Percentiles rank a stretch among this genome's conserved stretches.
Conservation (phyloP, 352 stramenopile species). For the Globisporangium perplexum region DNA sequence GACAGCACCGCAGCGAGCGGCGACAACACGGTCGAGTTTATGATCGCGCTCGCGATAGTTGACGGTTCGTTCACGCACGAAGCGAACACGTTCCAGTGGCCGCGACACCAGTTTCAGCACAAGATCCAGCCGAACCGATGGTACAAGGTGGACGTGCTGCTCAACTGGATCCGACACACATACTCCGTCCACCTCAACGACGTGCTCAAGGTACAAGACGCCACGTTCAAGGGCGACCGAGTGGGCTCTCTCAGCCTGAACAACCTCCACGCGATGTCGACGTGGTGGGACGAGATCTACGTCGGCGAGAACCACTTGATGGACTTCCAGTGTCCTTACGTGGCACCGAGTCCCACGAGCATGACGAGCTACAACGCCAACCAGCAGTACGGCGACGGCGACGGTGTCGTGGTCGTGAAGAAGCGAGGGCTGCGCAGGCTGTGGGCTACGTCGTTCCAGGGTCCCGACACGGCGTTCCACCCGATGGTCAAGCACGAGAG, state of each 20-base stretch:
- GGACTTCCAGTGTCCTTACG: constrained; percentile 83
- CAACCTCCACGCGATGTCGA: constrained; percentile 73
- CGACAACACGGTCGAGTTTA: constrained; percentile 36
- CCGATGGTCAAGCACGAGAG: constrained; percentile 83
- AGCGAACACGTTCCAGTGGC: constrained; percentile 61
- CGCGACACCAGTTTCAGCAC: constrained; percentile 34
- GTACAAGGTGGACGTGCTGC: constrained; percentile 94
- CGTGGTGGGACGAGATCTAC: constrained; percentile 96
- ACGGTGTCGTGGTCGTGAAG: constrained; percentile 28
- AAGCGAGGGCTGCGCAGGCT: constrained; percentile 48
- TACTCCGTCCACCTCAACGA: constrained; percentile 93
- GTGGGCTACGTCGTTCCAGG: constrained; percentile 31
- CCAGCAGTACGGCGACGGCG: constrained; percentile 10
- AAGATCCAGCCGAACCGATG: constrained; percentile 71
- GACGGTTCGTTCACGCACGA: constrained; percentile 68
- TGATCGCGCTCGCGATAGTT: constrained; percentile 62
- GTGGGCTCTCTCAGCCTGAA: constrained; percentile 72
- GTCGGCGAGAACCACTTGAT: constrained; percentile 90
- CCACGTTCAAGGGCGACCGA: constrained; percentile 39
- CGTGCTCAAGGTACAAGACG: constrained; percentile 60
- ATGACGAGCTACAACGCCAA: constrained; percentile 4
- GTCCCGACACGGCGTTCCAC: constrained; percentile 39
- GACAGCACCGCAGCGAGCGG: neutral
- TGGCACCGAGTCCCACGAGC: constrained; percentile 1
- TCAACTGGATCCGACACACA: constrained; percentile 75